These are phyloP conservation scores for Grosmannia serpens DNA, from an alignment of 2,329 filamentous ascomycete genomes.

Conservation along the genomic window DNA sequence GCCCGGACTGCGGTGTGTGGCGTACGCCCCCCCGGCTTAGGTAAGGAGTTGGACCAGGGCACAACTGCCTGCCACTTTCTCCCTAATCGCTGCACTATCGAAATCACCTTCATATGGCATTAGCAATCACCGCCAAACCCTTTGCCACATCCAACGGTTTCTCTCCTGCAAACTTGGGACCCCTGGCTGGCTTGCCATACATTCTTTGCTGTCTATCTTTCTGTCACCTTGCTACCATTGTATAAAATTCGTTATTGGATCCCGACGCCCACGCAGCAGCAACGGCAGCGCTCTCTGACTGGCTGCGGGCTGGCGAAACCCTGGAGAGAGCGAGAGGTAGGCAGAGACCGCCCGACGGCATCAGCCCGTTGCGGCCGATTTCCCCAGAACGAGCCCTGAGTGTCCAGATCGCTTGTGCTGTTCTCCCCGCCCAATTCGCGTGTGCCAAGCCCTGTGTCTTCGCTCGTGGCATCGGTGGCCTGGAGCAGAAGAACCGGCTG, in stretches of 20 bases:
- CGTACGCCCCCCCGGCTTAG: not conserved
- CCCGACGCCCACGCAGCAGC: too few species aligned
- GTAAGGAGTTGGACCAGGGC: not conserved
- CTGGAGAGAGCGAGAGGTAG: not conserved
- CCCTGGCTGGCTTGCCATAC: not conserved
- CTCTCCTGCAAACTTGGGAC: not conserved
- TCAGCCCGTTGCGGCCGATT: not conserved
- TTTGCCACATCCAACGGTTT: constrained; percentile 2
- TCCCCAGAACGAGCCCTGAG: not conserved
- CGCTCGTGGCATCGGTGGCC: not conserved
- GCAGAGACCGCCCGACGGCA: not conserved
- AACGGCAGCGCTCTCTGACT: not conserved
- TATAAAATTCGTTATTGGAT: not conserved
- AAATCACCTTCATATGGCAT: not conserved
- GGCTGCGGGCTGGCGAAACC: not conserved
- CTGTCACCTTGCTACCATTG: not conserved
- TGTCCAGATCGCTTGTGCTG: not conserved
- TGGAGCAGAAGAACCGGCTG: not conserved
- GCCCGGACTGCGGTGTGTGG: too few species aligned
- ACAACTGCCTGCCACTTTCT: constrained; percentile 1
- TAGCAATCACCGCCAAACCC: constrained; percentile 4
- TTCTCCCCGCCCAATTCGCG: not conserved
- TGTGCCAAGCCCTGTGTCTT: not conserved
- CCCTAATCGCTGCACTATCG: constrained; percentile 5
- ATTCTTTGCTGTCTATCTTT: not conserved